Conservation (phyloP, 176 grass and related monocot species). For the Triticum turgidum region DNA sequence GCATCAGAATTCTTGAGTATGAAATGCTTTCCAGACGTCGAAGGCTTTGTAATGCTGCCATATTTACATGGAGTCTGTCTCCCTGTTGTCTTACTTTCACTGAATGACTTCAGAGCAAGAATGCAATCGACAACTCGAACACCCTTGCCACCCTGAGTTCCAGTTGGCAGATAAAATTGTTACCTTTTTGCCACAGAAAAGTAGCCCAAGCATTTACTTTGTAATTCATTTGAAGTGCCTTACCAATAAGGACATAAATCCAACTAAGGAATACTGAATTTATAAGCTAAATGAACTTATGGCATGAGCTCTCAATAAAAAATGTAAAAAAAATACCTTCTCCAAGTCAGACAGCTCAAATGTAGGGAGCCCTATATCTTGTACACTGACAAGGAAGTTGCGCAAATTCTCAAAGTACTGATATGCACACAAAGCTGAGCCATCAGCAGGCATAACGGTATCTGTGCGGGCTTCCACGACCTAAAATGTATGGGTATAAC, state of each 20-base stretch:
- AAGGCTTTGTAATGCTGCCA: constrained; percentile 47
- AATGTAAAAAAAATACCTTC: constrained; percentile 42
- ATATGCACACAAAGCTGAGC: constrained; percentile 77
- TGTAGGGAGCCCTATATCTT: constrained; percentile 72
- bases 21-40: constrained; percentile 52
- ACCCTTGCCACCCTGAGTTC: constrained; percentile 76
- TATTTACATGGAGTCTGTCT: constrained; percentile 49
- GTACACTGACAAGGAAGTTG: constrained; percentile 69
- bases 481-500: constrained; percentile 30
- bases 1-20: constrained; percentile 79
- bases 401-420: constrained; percentile 91
- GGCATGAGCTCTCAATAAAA: constrained; percentile 17
- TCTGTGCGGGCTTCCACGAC: constrained; percentile 63
- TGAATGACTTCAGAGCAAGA: constrained; percentile 72
- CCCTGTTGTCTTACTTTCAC: constrained; percentile 54
- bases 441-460: constrained; percentile 55
- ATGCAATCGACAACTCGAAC: constrained; percentile 75
- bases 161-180: constrained; percentile 25
- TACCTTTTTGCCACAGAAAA: not conserved
- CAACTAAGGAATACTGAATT: not conserved
- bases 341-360: constrained; percentile 92
- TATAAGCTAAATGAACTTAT: constrained; percentile 2
- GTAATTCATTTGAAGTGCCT: not conserved
- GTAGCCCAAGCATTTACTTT: not conserved
- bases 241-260: not conserved